Percentiles rank a stretch among this genome's conserved stretches.
phyloP scores from a whole-genome alignment of 2,329 filamentous ascomycete genomes.

The Tolypocladium ophioglossoides region DNA sequence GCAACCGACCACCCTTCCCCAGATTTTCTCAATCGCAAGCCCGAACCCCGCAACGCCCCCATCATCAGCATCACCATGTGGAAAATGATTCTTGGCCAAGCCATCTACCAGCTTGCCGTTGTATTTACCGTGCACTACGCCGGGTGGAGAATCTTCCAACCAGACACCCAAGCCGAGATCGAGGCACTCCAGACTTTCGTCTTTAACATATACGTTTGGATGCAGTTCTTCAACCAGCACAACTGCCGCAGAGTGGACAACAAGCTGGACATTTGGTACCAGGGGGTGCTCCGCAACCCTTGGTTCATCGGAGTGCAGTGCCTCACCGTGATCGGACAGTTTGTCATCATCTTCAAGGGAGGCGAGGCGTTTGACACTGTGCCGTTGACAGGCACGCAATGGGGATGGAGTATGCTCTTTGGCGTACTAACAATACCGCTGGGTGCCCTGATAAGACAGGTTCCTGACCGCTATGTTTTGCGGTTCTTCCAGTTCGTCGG shows the following conservation, averaged over 20 bases:
- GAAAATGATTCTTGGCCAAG: conserved; percentile 83
- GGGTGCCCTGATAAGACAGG: conserved; percentile 30
- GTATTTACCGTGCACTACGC: conserved; percentile 52
- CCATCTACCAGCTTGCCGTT: conserved; percentile 60
- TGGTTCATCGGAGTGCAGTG: conserved; percentile 64
- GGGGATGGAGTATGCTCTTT: conserved; percentile 60
- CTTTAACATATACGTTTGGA: conserved; percentile 82
- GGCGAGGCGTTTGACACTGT: conserved; percentile 55
- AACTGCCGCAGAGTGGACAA: conserved; percentile 75
- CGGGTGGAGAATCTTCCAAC: conserved; percentile 46
- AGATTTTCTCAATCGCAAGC: conserved; percentile 51
- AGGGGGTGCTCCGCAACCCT: conserved; percentile 61
- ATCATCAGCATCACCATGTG: conserved; percentile 71
- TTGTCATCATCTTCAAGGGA: conserved; percentile 63
- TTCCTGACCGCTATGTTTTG: conserved; percentile 25
- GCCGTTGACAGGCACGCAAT: conserved; percentile 52
- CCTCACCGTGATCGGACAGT: conserved; percentile 58
- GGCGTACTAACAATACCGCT: conserved; percentile 58
- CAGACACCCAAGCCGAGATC: conserved; percentile 21
- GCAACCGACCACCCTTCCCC: conserved; percentile 50
- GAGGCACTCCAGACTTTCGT: conserved; percentile 51
- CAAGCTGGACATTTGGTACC: conserved; percentile 67
- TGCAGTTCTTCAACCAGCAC: conserved; percentile 82
- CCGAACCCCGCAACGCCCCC: conserved; percentile 61
- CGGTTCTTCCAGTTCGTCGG: conserved; percentile 15